Evolutionary conservation across 352 stramenopile genomes (phyloP).

Genomic region (Globisporangium emineosum): DNA sequence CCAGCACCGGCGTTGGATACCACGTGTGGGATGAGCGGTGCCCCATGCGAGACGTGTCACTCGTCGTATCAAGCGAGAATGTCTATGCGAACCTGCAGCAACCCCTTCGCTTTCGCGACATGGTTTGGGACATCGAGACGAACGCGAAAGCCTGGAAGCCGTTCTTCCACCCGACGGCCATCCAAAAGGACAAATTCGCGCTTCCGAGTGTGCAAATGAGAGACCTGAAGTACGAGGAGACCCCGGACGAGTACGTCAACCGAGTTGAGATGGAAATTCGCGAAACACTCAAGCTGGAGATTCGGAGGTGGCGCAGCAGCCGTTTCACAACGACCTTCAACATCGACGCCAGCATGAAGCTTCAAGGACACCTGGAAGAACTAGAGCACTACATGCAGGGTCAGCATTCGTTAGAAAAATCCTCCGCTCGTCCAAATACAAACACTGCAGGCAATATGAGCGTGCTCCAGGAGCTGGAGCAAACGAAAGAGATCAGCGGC

Average conservation of each 20-base stretch:
- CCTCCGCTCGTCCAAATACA: not conserved
- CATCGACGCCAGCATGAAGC: slow-evolving; percentile 74
- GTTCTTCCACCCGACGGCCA: slow-evolving; percentile 49
- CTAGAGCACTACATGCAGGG: slow-evolving; percentile 48
- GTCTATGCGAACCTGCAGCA: slow-evolving; percentile 89
- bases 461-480: slow-evolving; percentile 32
- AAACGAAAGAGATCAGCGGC: slow-evolving; percentile 61
- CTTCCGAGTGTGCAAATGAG: slow-evolving; percentile 52
- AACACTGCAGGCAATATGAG: not conserved
- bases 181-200: slow-evolving; percentile 22
- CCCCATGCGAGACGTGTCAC: slow-evolving; percentile 80
- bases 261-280: slow-evolving; percentile 77
- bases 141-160: slow-evolving; percentile 85
- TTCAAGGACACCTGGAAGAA: slow-evolving; percentile 64
- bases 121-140: slow-evolving; percentile 82
- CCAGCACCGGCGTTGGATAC: slow-evolving; percentile 80
- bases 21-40: slow-evolving; percentile 70
- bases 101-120: slow-evolving; percentile 35
- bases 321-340: slow-evolving; percentile 87
- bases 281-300: slow-evolving; percentile 79
- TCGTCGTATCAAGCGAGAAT: slow-evolving; percentile 88
- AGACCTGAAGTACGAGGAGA: slow-evolving; percentile 58
- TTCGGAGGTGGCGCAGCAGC: slow-evolving; percentile 87
- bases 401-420: slow-evolving; percentile 9
- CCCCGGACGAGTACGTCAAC: slow-evolving; percentile 48